These are phyloP conservation scores for Globisporangium ultimum DNA, from an alignment of 352 stramenopile genomes.

Conservation along the genomic window DNA sequence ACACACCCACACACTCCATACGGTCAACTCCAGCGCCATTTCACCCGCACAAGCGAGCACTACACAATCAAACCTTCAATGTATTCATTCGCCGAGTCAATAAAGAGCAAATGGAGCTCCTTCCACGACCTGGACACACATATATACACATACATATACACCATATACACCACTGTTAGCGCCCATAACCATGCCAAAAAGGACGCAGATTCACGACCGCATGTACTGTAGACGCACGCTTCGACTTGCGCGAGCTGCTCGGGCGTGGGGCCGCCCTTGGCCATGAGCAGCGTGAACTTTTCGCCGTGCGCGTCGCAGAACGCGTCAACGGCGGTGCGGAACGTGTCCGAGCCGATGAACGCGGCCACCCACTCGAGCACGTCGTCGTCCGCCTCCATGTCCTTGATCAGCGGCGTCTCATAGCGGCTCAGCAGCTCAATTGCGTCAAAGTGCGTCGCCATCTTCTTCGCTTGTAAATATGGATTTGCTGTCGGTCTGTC, in stretches of 20 bases:
- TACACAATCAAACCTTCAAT: constrained; percentile 37
- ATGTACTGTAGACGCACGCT: constrained; percentile 3
- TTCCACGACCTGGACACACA: constrained; percentile 30
- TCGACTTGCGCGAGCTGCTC: constrained; percentile 64
- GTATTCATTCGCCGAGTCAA: constrained; percentile 58
- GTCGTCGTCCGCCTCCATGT: constrained; percentile 78
- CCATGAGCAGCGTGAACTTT: constrained; percentile 62
- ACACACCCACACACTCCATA: no score
- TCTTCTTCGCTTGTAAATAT: constrained; percentile 2
- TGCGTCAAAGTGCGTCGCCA: constrained; percentile 64
- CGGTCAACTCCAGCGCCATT: no score
- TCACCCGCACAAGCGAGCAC: not conserved
- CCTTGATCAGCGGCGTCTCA: constrained; percentile 76
- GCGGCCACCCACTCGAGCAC: constrained; percentile 80
- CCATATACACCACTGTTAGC: no score
- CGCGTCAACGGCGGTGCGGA: constrained; percentile 56
- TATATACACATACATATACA: no score
- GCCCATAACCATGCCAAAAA: no score
- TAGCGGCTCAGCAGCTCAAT: constrained; percentile 78
- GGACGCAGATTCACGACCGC: no score
- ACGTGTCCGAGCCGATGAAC: constrained; percentile 66
- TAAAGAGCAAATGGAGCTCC: constrained; percentile 65
- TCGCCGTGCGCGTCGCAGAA: constrained; percentile 61
- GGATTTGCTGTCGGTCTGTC: no score
- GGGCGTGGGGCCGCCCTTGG: constrained; percentile 52